A percentile compares a stretch with the other conserved stretches of the same genome.
Conservation (phyloP, 805 yeast genomes). For the Candida patagonica region DNA sequence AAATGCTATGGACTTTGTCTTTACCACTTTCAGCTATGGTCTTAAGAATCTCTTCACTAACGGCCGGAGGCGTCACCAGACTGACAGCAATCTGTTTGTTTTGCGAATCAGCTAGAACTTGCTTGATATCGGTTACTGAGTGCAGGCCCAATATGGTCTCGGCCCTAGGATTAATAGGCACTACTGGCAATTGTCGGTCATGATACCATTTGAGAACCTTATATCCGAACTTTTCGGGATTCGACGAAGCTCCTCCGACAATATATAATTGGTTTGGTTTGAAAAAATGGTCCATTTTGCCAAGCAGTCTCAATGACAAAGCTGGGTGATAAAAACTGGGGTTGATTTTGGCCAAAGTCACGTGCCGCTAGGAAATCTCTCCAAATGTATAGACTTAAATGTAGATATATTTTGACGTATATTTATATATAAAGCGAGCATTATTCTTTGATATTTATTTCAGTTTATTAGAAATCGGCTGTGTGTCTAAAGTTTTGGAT, state of each 20-base stretch:
- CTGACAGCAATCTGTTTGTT: slow-evolving; percentile 32
- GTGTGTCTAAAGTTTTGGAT: too few species aligned
- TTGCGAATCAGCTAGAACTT: slow-evolving; percentile 29
- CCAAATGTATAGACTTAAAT: too few species aligned
- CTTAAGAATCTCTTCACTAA: slow-evolving; percentile 40
- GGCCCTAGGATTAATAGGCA: slow-evolving; percentile 57
- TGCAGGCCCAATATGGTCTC: slow-evolving; percentile 37
- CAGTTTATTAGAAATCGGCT: too few species aligned
- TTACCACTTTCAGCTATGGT: slow-evolving; percentile 28
- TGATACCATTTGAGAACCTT: slow-evolving; percentile 64
- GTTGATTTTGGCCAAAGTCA: background rate
- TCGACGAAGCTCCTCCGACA: slow-evolving; percentile 65
- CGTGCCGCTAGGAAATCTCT: too few species aligned
- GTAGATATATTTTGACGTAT: too few species aligned
- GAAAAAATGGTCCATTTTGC: slow-evolving; percentile 36
- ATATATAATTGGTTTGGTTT: slow-evolving; percentile 44
- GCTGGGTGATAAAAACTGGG: background rate
- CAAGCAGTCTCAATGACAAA: background rate
- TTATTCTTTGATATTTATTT: too few species aligned
- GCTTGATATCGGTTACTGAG: slow-evolving; percentile 25
- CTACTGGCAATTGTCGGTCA: slow-evolving; percentile 44
- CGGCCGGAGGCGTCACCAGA: slow-evolving; percentile 70
- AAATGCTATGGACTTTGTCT: slow-evolving; percentile 41
- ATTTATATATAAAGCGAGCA: too few species aligned
- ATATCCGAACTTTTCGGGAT: slow-evolving; percentile 57